Evolutionary conservation across 2,329 filamentous ascomycete species (phyloP).

Genomic region (Knufia petricola): DNA sequence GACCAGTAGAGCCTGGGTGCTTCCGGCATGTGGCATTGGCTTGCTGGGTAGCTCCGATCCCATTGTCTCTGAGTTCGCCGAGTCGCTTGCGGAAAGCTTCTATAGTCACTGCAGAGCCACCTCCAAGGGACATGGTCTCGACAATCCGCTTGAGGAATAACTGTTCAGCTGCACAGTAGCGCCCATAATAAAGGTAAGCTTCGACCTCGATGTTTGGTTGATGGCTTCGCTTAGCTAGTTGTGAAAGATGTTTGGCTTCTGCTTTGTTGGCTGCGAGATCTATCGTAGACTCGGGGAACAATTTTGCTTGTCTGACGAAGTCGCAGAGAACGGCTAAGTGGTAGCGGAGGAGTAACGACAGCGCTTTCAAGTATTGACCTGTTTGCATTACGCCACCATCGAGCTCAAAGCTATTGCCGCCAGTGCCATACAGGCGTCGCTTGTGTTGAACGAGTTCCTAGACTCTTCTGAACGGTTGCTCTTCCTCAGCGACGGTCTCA

Average conservation of each 20-base stretch:
- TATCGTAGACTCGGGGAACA: conserved; percentile 15
- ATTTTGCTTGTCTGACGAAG: conserved; percentile 26
- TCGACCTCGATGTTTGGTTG: conserved; percentile 41
- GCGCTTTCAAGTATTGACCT: conserved; percentile 34
- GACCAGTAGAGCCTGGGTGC: conserved; percentile 25
- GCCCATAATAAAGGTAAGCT: conserved; percentile 42
- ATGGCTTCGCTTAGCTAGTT: conserved; percentile 28
- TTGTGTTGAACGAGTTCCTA: conserved; percentile 28
- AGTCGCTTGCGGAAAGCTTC: background rate
- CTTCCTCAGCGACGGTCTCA: conserved; percentile 26
- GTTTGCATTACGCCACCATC: conserved; percentile 29
- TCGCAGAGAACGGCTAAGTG: conserved; percentile 42
- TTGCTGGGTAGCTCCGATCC: conserved; percentile 18
- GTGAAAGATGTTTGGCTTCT: conserved; percentile 36
- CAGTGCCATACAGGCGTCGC: conserved; percentile 23
- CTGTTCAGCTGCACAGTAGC: conserved; percentile 38
- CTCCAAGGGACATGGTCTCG: background rate
- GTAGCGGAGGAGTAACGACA: conserved; percentile 39
- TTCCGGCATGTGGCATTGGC: conserved; percentile 24
- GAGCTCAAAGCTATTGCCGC: conserved; percentile 20
- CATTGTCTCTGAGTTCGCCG: background rate
- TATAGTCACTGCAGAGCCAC: background rate
- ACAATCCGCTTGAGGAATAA: background rate
- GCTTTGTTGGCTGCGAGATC: conserved; percentile 29
- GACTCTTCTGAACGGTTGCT: conserved; percentile 33